Evolutionary conservation across 2,329 filamentous ascomycete genomes (phyloP), one percentile per base, ranked within the genome.

Genomic region (Aspergillus quadrilineatus): DNA sequence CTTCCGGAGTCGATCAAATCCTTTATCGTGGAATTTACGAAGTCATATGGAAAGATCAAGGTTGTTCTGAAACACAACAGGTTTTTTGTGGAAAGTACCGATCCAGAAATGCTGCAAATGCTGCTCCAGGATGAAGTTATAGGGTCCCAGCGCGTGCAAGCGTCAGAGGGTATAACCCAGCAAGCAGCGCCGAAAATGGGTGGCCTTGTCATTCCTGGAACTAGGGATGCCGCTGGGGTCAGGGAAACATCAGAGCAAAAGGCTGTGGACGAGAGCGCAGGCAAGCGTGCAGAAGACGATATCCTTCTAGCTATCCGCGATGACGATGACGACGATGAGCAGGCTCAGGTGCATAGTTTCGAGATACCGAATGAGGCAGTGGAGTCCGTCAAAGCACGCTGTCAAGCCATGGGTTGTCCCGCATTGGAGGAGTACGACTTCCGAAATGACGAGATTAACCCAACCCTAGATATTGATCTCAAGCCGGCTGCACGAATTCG

Each of bases 371-470:
- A 92, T 63, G 84, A 86, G 60, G 86, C 87, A 44, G 92, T 97
- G 42, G 92, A 96, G 75, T 82, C 82, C 2, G 92, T 97, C 1
- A 90, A 95, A 68, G 92, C 94, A 73, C 88, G 91, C 57, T 97
- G 94, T 69, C 83, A 96, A 51, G 88, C 89, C 45, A 85, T 99
- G 50, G 89, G 88, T 28, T 89, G 91, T 60, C 94, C 94, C 3
- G 88, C 96, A 7, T 84, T 97, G 7, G 92, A 97, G 72, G 94
- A 99, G 75, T 99, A 99, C 73, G 94, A 99, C 72, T 99, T 97
- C 74, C 84, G 92, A 56, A 92, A 94, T 65, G 94, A 99, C 71
- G 85, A 89, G 59, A 83, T 86, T 64, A 99, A 97, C 67, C 85
- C 93, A 0, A 96, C 90, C 50, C 79, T 99, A 36, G 92, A 97